phyloP scores from a whole-genome alignment of 345 rosid genomes.

The Xanthoceras sorbifolium region DNA sequence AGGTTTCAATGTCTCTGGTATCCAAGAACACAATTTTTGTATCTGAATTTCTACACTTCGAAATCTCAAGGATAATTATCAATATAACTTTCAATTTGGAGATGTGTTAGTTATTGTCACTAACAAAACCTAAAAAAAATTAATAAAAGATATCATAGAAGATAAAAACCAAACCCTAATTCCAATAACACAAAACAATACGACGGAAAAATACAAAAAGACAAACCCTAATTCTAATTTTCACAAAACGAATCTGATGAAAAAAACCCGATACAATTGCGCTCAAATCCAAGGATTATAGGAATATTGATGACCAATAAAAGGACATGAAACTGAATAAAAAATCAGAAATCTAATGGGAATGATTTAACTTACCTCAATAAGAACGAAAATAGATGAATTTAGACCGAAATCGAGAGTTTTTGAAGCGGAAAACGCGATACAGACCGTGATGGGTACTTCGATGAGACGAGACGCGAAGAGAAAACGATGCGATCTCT shows the following conservation, averaged over 20 bases:
- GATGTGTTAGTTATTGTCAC: neutral
- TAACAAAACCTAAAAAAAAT: neutral
- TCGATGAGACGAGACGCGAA: neutral
- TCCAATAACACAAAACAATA: neutral
- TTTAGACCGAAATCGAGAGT: neutral
- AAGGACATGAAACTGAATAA: neutral
- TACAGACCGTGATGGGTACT: neutral
- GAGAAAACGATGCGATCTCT: neutral
- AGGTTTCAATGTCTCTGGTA: neutral
- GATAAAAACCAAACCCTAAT: neutral
- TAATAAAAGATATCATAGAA: neutral
- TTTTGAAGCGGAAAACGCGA: neutral
- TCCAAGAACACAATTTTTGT: neutral
- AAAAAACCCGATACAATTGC: neutral
- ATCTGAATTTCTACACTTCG: neutral
- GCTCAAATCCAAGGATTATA: neutral
- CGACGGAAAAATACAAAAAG: neutral
- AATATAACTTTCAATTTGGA: neutral
- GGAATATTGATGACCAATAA: neutral
- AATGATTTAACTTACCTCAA: constrained; percentile 13
- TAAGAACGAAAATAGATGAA: constrained; percentile 10
- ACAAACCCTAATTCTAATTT: neutral
- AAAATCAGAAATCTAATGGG: neutral
- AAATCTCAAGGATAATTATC: neutral
- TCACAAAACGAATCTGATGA: neutral